These are phyloP conservation scores for Bipolaris cookei DNA, from an alignment of 2,329 filamentous ascomycete species.

Conservation along the genomic window DNA sequence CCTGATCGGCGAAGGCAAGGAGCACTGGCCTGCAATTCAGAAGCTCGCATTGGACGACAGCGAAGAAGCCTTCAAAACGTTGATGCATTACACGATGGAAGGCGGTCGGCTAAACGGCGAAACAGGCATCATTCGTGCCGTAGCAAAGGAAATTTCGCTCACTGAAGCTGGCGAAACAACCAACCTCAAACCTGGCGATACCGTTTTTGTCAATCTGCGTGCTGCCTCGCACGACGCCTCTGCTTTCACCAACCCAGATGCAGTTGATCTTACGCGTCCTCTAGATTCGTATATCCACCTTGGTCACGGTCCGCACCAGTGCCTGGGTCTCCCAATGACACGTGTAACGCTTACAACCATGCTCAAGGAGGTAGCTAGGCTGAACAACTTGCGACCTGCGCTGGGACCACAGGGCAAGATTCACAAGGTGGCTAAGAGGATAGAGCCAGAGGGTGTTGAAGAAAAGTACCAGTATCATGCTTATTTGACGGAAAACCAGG, in stretches of 20 bases:
- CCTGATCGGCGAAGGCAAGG: slow-evolving; percentile 55
- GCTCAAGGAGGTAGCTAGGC: slow-evolving; percentile 52
- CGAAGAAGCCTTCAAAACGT: slow-evolving; percentile 53
- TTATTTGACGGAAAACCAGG: slow-evolving; percentile 57
- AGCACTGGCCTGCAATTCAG: slow-evolving; percentile 58
- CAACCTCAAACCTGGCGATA: slow-evolving; percentile 47
- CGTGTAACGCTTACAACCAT: slow-evolving; percentile 54
- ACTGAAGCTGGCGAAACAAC: slow-evolving; percentile 40
- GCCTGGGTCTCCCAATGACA: slow-evolving; percentile 53
- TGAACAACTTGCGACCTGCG: slow-evolving; percentile 51
- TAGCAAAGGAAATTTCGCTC: slow-evolving; percentile 43
- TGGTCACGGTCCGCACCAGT: slow-evolving; percentile 52
- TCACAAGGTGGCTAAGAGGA: slow-evolving; percentile 51
- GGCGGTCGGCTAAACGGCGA: slow-evolving; percentile 53
- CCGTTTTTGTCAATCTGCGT: slow-evolving; percentile 53
- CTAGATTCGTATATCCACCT: slow-evolving; percentile 55
- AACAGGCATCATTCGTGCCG: slow-evolving; percentile 51
- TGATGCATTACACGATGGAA: slow-evolving; percentile 60
- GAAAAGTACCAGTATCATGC: slow-evolving; percentile 50
- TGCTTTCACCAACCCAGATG: slow-evolving; percentile 52
- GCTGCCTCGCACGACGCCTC: slow-evolving; percentile 50
- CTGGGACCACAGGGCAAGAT: slow-evolving; percentile 49
- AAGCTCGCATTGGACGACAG: slow-evolving; percentile 53
- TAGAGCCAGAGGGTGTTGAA: slow-evolving; percentile 22
- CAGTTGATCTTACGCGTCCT: slow-evolving; percentile 48